A percentile compares a stretch with the other conserved stretches of the same genome.
Evolutionary conservation across 306 rosid species (phyloP).

Genomic region (Rubus parviflorus): DNA sequence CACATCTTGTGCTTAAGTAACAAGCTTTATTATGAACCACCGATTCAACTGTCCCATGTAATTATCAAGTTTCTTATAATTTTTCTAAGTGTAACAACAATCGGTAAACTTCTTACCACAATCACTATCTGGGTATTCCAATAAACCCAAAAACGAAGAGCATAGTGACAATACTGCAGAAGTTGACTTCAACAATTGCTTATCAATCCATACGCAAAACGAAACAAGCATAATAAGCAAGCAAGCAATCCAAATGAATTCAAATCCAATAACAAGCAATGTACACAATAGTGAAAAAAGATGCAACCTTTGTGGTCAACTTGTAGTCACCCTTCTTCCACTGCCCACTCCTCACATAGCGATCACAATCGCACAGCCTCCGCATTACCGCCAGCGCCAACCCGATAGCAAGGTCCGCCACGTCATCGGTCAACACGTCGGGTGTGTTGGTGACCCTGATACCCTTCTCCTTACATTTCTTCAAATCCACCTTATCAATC

Average conservation of each 20-base stretch:
- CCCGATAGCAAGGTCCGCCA: constrained; percentile 69
- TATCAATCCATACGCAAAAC: too few relatives aligned
- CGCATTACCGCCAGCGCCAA: constrained; percentile 55
- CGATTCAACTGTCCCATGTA: background rate
- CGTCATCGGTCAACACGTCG: constrained; percentile 83
- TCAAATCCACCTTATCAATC: constrained; percentile 63
- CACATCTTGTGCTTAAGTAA: background rate
- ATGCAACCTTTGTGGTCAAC: constrained; percentile 63
- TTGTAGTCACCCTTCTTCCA: constrained; percentile 74
- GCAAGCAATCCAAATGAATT: background rate
- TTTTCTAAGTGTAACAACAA: background rate
- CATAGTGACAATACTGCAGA: background rate
- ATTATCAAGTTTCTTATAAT: background rate
- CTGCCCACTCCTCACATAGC: constrained; percentile 58
- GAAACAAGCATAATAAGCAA: background rate
- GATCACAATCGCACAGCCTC: constrained; percentile 59
- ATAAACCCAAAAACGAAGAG: background rate
- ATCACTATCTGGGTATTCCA: background rate
- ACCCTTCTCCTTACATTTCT: constrained; percentile 58
- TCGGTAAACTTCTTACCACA: background rate
- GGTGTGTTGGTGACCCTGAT: constrained; percentile 77
- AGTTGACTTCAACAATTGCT: background rate
- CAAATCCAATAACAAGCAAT: too few relatives aligned
- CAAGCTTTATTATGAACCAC: background rate
- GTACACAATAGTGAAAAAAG: background rate